Base-by-base conservation (phyloP, 805 yeast species). In the Lachancea dasiensis region DNA sequence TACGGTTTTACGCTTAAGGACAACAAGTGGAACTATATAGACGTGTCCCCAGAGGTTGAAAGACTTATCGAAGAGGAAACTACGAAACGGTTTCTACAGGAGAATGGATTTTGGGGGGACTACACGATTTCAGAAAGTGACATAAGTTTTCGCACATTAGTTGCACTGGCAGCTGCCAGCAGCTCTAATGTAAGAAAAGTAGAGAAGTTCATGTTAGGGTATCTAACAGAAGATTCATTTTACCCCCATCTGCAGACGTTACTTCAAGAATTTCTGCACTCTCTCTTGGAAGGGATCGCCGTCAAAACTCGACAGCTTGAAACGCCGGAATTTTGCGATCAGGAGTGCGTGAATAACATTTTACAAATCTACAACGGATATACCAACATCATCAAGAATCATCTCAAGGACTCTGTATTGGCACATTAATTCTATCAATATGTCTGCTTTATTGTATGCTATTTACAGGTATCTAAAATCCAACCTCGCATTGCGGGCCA, bases 21-120 rank as follows among this genome's bases (percentile, higher is more conserved):
- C 1, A 86, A 86, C 53, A 61, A 56, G 15, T 83, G 89, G 86
- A 79, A 86, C 48, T 77, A 65, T 45, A 55, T 87, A 2, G 94
- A 89, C 52, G 53, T 89, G 3, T 60, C 83, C 0, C 56, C 56
- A 0, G 58, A 64, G 26, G 51, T 86, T 2, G 27, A 53, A 3
- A 43, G 50, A 2, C 27, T 67, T 33, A 49, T 78, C 18, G 44
- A 65, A 5, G 54, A 51, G 4, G 21, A 27, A 8, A 25, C 40
- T 21, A 56, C 45, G 1, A 79, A 77, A 28, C 61, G 59, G 8
- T 79, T 69, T 50, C 63, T 89, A 28, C 60, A 69, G 45, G 59
- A 65, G 3, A 45, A 61, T 27, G 80, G 72, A 6, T 90, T 86
- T 51, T 73, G 60, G 55, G 92, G 81, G 1, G 90, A 84, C 21